Evolutionary conservation across 83 land plant species (phyloP).

Genomic region (Diphasiastrum complanatum): DNA sequence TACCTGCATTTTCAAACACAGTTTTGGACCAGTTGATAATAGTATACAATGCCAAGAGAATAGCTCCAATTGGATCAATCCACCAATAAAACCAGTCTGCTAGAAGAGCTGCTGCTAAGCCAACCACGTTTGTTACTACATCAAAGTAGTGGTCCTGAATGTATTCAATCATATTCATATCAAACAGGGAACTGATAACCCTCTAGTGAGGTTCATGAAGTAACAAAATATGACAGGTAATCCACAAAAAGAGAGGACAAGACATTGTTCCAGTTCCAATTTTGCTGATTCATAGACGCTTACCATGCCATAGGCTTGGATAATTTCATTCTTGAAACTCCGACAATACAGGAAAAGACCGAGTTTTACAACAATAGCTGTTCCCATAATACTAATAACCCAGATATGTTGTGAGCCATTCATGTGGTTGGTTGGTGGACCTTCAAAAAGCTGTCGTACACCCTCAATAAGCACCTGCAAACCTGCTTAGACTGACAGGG

Average conservation of each 20-base stretch:
- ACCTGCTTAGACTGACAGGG: no score
- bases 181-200: no score
- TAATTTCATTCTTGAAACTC: conserved; percentile 60
- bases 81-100: conserved; percentile 67
- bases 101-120: conserved; percentile 73
- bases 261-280: no score
- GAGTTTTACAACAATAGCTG: conserved; percentile 64
- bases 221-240: no score
- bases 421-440: conserved; percentile 35
- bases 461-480: conserved; percentile 69
- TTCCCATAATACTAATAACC: conserved; percentile 63
- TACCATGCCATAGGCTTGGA: conserved; percentile 84
- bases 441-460: conserved; percentile 50
- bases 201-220: no score
- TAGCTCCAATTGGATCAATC: conserved; percentile 88
- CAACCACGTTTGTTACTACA: conserved; percentile 72
- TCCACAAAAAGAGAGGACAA: no score
- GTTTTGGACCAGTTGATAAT: conserved; percentile 76
- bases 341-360: conserved; percentile 69
- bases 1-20: conserved; percentile 84
- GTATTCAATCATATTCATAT: no score
- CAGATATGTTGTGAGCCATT: conserved; percentile 41
- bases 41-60: conserved; percentile 70
- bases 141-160: conserved; percentile 86
- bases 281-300: not conserved